Percentiles rank a stretch among this genome's conserved stretches.
phyloP scores from a whole-genome alignment of 352 stramenopile species.

The Albugo candida region DNA sequence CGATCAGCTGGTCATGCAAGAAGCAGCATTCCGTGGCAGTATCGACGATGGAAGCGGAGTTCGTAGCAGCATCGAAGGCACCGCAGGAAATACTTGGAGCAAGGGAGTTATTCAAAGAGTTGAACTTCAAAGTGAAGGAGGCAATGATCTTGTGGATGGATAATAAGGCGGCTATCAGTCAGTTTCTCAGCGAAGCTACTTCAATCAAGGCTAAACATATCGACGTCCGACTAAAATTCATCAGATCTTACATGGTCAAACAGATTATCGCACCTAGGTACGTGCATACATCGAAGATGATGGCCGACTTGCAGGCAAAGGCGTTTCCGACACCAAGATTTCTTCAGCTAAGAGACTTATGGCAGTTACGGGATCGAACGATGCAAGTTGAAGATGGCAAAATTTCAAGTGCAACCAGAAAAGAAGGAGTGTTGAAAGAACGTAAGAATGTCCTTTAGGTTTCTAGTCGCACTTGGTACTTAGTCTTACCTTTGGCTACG shows the following conservation, averaged over 20 bases:
- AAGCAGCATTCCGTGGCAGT: constrained; percentile 6
- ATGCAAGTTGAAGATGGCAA: no score
- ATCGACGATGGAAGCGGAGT: constrained; percentile 12
- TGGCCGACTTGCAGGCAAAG: constrained; percentile 8
- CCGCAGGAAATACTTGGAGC: constrained; percentile 3
- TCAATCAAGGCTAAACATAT: constrained; percentile 5
- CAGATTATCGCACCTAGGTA: constrained; percentile 1
- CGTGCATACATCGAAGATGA: constrained; percentile 2
- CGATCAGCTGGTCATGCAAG: constrained; percentile 4
- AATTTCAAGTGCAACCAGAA: no score
- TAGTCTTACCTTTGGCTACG: no score
- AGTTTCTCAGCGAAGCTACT: constrained; percentile 5
- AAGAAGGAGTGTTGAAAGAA: no score
- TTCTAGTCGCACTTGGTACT: no score
- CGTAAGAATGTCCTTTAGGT: no score
- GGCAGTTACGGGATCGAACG: no score
- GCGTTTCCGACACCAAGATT: background rate
- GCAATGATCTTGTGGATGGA: constrained; percentile 4
- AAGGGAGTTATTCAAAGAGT: constrained; percentile 5
- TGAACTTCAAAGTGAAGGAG: background rate
- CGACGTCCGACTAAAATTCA: constrained; percentile 7
- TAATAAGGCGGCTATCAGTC: constrained; percentile 5
- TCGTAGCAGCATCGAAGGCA: constrained; percentile 3
- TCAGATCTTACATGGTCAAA: constrained; percentile 3
- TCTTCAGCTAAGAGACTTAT: no score